Conservation (phyloP, 768 basidiomycete genomes). For the Psilocybe azurescens region DNA sequence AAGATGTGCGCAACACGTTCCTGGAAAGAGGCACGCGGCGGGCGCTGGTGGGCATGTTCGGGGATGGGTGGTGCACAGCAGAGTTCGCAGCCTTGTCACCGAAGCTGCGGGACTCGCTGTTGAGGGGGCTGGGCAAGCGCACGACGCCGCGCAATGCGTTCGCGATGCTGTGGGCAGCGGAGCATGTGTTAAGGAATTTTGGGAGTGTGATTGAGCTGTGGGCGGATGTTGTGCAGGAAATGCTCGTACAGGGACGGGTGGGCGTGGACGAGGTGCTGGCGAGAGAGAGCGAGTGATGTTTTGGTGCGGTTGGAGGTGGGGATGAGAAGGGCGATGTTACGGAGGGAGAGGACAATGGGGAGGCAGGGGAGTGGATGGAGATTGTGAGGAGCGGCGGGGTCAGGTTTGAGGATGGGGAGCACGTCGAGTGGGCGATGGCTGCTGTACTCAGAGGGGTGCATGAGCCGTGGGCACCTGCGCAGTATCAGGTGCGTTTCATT, state of each 20-base stretch:
- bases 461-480: conserved; percentile 63
- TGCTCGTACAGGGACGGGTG: conserved; percentile 68
- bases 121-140: conserved; percentile 76
- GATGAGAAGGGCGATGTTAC: too few species aligned
- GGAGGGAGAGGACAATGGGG: too few species aligned
- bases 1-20: conserved; percentile 75
- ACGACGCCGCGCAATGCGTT: conserved; percentile 74
- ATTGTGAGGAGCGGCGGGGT: conserved; percentile 77
- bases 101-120: conserved; percentile 66
- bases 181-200: conserved; percentile 62
- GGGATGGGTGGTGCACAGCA: conserved; percentile 85
- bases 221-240: conserved; percentile 67
- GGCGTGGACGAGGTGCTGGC: conserved; percentile 67
- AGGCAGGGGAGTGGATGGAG: conserved; percentile 71
- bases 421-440: conserved; percentile 78
- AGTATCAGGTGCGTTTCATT: conserved; percentile 80
- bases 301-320: conserved; percentile 33
- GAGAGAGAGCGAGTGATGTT: conserved; percentile 63
- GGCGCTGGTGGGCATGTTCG: conserved; percentile 83
- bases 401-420: conserved; percentile 78
- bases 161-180: conserved; percentile 67
- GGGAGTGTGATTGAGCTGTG: conserved; percentile 67
- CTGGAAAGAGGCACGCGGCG: conserved; percentile 76
- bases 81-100: conserved; percentile 78
- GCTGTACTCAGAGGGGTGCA: conserved; percentile 60